phyloP scores from a whole-genome alignment of 192 early-diverging fungal genomes.

The Mortierella hygrophila region DNA sequence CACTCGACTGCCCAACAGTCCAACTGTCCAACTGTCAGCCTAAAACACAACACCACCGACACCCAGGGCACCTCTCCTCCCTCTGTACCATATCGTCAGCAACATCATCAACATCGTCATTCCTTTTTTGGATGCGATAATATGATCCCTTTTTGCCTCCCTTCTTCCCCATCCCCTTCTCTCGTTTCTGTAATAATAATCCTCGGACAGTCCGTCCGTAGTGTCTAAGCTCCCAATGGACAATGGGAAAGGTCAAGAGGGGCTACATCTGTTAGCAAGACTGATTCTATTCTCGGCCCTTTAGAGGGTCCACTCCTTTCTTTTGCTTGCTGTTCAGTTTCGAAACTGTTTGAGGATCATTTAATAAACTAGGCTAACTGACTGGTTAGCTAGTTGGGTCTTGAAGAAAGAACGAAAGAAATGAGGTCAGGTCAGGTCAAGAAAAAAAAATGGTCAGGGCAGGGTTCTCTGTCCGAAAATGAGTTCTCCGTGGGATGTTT shows the following conservation, averaged over 20 bases:
- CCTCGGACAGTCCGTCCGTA: background rate
- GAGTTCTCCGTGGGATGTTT: background rate
- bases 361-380: background rate
- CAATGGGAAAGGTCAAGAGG: background rate
- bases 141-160: background rate
- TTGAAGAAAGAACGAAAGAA: background rate
- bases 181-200: background rate
- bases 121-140: background rate
- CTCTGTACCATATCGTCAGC: background rate
- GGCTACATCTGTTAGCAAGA: background rate
- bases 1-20: background rate
- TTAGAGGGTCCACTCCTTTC: conserved; percentile 10
- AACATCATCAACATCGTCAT: background rate
- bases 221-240: background rate
- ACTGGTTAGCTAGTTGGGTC: too few relatives aligned
- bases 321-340: conserved; percentile 12
- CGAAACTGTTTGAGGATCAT: conserved; percentile 50
- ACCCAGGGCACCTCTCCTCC: background rate
- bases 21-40: background rate
- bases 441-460: background rate
- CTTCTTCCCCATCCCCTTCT: background rate
- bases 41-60: conserved; percentile 1
- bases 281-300: conserved; percentile 37
- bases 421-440: background rate
- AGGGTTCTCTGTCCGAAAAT: background rate